Percentiles rank a stretch among this genome's conserved stretches.
These are phyloP conservation scores for Cryptosporidium tyzzeri DNA, from an alignment of 169 alveolate genomes.

Conservation along the genomic window DNA sequence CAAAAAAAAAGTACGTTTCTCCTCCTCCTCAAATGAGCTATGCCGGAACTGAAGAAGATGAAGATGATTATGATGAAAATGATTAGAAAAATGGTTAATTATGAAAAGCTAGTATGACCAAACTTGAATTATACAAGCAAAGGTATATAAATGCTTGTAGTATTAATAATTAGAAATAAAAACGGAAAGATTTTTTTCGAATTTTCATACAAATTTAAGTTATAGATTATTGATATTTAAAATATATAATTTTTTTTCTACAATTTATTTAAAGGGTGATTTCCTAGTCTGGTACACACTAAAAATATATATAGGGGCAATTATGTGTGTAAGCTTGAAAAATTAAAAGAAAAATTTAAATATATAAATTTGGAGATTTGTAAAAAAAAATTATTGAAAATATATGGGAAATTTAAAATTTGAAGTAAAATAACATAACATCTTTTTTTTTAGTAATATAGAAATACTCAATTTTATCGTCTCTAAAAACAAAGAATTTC, in stretches of 20 bases:
- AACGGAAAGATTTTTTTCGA: too few relatives aligned
- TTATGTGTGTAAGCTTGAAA: not conserved
- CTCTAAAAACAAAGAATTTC: not conserved
- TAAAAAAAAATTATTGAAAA: too few relatives aligned
- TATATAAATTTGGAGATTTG: not conserved
- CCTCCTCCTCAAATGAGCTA: constrained; percentile 37
- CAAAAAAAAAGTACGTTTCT: constrained; percentile 34
- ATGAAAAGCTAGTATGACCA: too few relatives aligned
- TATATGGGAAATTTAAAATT: not conserved
- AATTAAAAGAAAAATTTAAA: not conserved
- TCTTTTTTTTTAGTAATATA: too few relatives aligned
- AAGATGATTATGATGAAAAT: not conserved
- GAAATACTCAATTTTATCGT: not conserved
- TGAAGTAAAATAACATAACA: too few relatives aligned
- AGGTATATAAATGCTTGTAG: too few relatives aligned
- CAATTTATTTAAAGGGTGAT: not conserved
- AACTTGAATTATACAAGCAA: not conserved
- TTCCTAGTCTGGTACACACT: not conserved
- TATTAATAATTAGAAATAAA: not conserved
- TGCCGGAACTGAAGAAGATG: not conserved
- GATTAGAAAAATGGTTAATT: too few relatives aligned
- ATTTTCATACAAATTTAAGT: not conserved
- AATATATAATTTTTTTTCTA: not conserved
- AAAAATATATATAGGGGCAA: not conserved
- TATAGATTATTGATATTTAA: not conserved